phyloP scores from a whole-genome alignment of 1,284 basidiomycete genomes.

The Cystobasidiaceae sp. region DNA sequence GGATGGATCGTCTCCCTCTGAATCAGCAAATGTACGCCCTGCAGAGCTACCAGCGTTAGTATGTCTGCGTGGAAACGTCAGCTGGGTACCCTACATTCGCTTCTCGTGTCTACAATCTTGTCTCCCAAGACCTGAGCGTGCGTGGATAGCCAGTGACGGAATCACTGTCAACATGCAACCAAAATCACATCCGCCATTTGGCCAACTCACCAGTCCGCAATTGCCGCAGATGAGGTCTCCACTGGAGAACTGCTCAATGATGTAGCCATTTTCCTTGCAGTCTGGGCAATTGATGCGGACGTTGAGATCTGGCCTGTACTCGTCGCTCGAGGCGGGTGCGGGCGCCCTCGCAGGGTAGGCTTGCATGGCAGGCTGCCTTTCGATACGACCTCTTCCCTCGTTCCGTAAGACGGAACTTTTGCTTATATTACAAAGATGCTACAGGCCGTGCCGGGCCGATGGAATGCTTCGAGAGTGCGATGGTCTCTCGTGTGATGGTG shows the following conservation, averaged over 20 bases:
- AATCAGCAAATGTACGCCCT: conserved; percentile 92
- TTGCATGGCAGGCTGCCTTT: conserved; percentile 26
- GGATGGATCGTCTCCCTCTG: conserved; percentile 92
- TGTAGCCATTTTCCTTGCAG: conserved; percentile 84
- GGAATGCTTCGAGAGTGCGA: too few relatives aligned
- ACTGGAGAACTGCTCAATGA: conserved; percentile 94
- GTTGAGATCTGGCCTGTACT: conserved; percentile 48
- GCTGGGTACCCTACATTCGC: conserved; percentile 62
- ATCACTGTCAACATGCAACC: background rate
- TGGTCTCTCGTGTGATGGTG: too few relatives aligned
- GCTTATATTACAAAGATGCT: too few relatives aligned
- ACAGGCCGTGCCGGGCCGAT: too few relatives aligned
- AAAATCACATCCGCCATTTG: too few relatives aligned
- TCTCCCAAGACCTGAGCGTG: conserved; percentile 62
- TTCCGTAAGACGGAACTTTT: too few relatives aligned
- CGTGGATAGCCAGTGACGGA: conserved; percentile 51
- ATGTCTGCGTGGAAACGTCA: conserved; percentile 41
- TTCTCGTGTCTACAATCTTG: conserved; percentile 92
- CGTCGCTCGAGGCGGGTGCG: background rate
- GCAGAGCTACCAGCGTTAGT: conserved; percentile 39
- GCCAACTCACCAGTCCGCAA: conserved; percentile 64
- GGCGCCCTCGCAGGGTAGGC: conserved; percentile 22
- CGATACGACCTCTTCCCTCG: too few relatives aligned
- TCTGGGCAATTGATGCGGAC: conserved; percentile 91
- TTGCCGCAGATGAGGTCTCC: conserved; percentile 96